Percentiles rank a stretch among this genome's conserved stretches.
Conservation (phyloP, 306 rosid genomes). For the Arachis hypogaea region DNA sequence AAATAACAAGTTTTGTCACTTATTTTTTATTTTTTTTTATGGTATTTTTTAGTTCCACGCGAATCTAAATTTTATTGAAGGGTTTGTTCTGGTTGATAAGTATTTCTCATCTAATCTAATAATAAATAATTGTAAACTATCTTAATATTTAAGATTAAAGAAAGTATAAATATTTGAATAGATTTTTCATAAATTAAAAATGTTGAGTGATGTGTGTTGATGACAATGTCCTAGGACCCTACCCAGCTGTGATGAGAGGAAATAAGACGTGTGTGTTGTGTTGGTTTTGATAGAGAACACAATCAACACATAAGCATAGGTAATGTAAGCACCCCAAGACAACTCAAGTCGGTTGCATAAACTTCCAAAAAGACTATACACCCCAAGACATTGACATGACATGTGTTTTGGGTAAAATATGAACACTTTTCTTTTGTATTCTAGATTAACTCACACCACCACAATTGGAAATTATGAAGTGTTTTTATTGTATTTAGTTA, state of each 20-base stretch:
- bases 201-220: constrained; percentile 18
- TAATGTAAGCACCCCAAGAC: neutral
- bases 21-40: no score
- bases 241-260: constrained; percentile 10
- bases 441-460: constrained; percentile 9
- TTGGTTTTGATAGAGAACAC: neutral
- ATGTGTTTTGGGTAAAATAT: constrained; percentile 41
- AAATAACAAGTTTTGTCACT: no score
- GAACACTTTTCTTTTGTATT: neutral
- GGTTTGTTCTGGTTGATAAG: no score
- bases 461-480: no score
- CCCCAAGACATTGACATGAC: constrained; percentile 41
- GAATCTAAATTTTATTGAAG: no score
- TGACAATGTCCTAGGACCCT: neutral
- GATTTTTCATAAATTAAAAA: neutral
- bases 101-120: no score
- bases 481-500: no score
- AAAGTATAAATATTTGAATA: no score
- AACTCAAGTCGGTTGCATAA: constrained; percentile 41
- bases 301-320: neutral
- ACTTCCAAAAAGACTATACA: constrained; percentile 40
- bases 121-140: no score
- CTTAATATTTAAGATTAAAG: no score
- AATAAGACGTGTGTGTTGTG: constrained; percentile 2
- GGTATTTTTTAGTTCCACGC: no score